Conservation (phyloP, 768 basidiomycete genomes). For the Russula griseocarnosa region DNA sequence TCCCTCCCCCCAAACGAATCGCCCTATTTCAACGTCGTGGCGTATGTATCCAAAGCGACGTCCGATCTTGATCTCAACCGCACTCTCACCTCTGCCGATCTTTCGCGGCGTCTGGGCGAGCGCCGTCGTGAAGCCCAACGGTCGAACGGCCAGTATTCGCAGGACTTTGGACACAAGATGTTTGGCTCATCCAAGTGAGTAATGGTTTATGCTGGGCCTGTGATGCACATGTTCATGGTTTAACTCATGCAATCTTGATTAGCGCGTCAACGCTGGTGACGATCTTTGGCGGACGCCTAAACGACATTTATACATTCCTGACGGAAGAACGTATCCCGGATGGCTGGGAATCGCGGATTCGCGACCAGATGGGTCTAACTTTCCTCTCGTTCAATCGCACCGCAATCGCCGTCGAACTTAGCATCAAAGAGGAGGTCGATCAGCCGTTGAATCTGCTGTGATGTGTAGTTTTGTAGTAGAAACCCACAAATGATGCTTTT, state of each 20-base stretch:
- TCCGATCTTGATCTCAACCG: conserved; percentile 26
- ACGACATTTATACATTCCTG: conserved; percentile 53
- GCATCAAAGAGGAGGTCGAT: conserved; percentile 33
- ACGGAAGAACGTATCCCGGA: conserved; percentile 66
- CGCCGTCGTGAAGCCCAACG: conserved; percentile 55
- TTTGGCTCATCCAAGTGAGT: conserved; percentile 68
- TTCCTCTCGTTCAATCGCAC: conserved; percentile 50
- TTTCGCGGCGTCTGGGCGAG: conserved; percentile 54
- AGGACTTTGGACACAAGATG: conserved; percentile 48
- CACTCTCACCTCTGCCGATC: conserved; percentile 52
- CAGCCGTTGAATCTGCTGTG: conserved; percentile 1
- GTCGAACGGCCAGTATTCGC: conserved; percentile 56
- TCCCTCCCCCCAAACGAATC: conserved; percentile 14
- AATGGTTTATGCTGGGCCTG: background rate
- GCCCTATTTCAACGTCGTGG: conserved; percentile 16
- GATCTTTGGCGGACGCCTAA: conserved; percentile 60
- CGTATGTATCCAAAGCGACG: conserved; percentile 10
- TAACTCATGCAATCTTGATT: background rate
- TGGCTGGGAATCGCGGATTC: conserved; percentile 62
- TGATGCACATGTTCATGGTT: background rate
- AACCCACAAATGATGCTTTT: background rate
- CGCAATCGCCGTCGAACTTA: conserved; percentile 34
- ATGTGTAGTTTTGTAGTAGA: background rate
- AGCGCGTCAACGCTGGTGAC: conserved; percentile 62
- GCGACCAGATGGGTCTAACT: conserved; percentile 57